Base-by-base conservation (phyloP, 306 rosid genomes). In the Prunus campanulata region DNA sequence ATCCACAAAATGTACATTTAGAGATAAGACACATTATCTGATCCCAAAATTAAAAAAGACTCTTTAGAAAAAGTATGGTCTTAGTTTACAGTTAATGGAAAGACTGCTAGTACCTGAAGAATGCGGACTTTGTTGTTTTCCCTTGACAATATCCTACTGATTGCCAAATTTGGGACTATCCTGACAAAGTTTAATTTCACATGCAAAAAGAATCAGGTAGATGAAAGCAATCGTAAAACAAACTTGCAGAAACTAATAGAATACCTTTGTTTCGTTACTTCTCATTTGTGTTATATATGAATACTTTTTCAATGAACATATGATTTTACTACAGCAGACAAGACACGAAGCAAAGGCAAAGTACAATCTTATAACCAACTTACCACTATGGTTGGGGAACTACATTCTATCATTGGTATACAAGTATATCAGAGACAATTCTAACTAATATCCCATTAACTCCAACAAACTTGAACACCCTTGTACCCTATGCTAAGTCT, bases 41-140 rank as follows among this genome's bases (percentile, higher is more conserved):
- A 39, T 55, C 66, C 66, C 46, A 18, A 55, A 13, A 20, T 55
- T 19, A 30, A 42, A 15, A 71, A 63, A 8, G 63, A 62, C 44
- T 24, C 27, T 67, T 67, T 39, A 52, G 25, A 49, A 50, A 54
- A 61, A 4, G 5, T 64, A 44, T 54, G 27, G 20, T 24, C 70
- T 18, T 22, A 44, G 24, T 63, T 44, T 8, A 47, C 52, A 55
- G 19, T 71, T 48, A 9, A 22, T 12, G 66, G 20, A 54, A 19
- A 30, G 44, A 42, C 51, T 47, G 14, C 20, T 75, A 74, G 60
- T 83, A 95, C 98, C 98, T 95, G 98, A 80, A 95, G 89, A 84
- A 95, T 90, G 79, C 97, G 96, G 77, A 95, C 98, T 85, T 90
- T 95, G 81, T 90, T 90, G 89, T 90, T 95, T 78, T 95, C 98